Evolutionary conservation across 768 basidiomycete genomes (phyloP), one percentile per base, ranked within the genome.

Genomic region (Trametes coccinea): DNA sequence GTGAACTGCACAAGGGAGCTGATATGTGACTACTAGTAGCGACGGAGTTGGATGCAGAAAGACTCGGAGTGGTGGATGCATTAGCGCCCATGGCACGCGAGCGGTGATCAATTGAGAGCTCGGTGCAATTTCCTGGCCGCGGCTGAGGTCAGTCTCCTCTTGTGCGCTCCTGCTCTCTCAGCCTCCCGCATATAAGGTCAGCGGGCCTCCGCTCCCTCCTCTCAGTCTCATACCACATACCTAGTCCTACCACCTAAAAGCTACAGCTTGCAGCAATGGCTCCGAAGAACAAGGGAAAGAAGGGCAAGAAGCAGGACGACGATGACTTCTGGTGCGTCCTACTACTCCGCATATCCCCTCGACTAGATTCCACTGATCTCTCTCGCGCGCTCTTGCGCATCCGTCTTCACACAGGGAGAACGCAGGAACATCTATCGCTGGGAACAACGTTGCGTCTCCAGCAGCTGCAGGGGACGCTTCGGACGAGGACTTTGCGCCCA

Each of bases 201-300:
- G 47, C 48, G 39, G 33, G 30, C 41, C 7, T 11, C 41, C 40
- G 31, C 37, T 40, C 8, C 29, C 8, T n/a, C 43, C 22, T 33
- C 49, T n/a, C 37, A 39, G 29, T 40, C 41, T 30, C 41, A 34
- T n/a, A 17, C 22, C 14, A 11, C 34, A 17, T 22, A 14, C 22
- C 16, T 45, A 7, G 10, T 34, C 22, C 22, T 22, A 30, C 27
- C 4, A 16, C 17, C 11, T 9, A 51, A 43, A 59, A 59, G 57
- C 53, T 37, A 14, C 30, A 4, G 2, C 31, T 4, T 29, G 17
- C 2, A 5, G 13, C 33, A 29, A 84, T 85, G 83, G 78, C 87
- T 34, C 86, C 87, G 31, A 88, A 88, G 72, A 82, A 80, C 72
- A 93, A 93, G 72, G 93, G 89, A 65, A 96, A 95, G 80, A 95